A percentile compares a stretch with the other conserved stretches of the same genome.
Conservation (phyloP, 768 basidiomycete genomes). For the Phlegmacium glaucopus region DNA sequence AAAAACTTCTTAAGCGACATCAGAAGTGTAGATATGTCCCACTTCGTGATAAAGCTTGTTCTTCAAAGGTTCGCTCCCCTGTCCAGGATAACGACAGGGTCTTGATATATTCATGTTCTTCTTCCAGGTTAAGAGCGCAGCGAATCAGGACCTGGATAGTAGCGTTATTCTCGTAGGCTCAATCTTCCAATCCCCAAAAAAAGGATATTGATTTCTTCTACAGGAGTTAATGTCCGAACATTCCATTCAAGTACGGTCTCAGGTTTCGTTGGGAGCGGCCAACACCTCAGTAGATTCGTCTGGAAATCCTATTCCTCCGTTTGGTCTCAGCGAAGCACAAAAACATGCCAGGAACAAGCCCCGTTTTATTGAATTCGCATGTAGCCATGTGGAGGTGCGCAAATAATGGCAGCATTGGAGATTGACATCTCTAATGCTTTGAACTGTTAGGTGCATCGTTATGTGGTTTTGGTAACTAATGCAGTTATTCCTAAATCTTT, state of each 20-base stretch:
- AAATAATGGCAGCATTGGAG: not conserved
- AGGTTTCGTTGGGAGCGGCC: slow-evolving; percentile 33
- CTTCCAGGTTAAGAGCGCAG: slow-evolving; percentile 35
- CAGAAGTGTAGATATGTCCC: slow-evolving; percentile 65
- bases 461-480: slow-evolving; percentile 58
- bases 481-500: slow-evolving; percentile 69
- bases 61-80: slow-evolving; percentile 60
- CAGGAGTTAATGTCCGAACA: slow-evolving; percentile 79
- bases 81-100: not conserved
- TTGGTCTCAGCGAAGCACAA: slow-evolving; percentile 46
- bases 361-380: slow-evolving; percentile 76
- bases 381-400: slow-evolving; percentile 58
- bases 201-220: not conserved
- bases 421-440: not conserved
- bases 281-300: slow-evolving; percentile 53
- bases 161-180: slow-evolving; percentile 57
- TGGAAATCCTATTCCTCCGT: slow-evolving; percentile 41
- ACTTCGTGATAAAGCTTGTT: slow-evolving; percentile 64
- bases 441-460: slow-evolving; percentile 61
- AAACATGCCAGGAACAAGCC: slow-evolving; percentile 55
- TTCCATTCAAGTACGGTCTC: slow-evolving; percentile 52
- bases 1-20: slow-evolving; percentile 65
- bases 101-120: slow-evolving; percentile 2
- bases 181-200: not conserved
- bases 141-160: slow-evolving; percentile 48